Conservation (phyloP, 495 filamentous ascomycete genomes). For the Beverwykella pulmonaria region DNA sequence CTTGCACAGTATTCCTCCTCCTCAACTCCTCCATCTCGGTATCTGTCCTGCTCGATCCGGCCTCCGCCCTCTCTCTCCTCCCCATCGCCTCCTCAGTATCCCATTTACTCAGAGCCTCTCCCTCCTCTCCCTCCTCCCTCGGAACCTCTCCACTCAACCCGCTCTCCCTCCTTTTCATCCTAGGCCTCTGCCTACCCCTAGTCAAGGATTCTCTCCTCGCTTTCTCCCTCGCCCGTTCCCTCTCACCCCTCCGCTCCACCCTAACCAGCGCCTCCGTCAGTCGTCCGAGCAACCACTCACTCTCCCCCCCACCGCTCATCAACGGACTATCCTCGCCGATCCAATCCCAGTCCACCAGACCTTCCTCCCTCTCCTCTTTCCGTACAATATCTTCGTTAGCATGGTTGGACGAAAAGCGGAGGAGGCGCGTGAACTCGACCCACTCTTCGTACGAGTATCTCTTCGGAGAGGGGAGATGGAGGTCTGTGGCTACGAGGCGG, state of each 20-base stretch:
- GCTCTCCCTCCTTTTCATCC: too few relatives aligned
- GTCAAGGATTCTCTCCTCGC: background rate
- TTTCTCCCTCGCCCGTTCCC: background rate
- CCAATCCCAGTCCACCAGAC: conserved; percentile 68
- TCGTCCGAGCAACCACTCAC: conserved; percentile 63
- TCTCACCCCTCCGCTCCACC: conserved; percentile 15
- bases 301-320: conserved; percentile 58
- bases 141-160: too few relatives aligned
- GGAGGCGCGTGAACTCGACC: conserved; percentile 63
- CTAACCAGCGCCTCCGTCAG: conserved; percentile 62
- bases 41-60: too few relatives aligned
- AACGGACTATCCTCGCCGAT: conserved; percentile 66
- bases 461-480: conserved; percentile 47
- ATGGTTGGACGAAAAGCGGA: conserved; percentile 42
- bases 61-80: background rate
- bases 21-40: too few relatives aligned
- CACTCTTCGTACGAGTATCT: conserved; percentile 66
- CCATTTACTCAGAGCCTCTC: background rate
- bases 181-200: too few relatives aligned
- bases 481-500: conserved; percentile 53
- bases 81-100: too few relatives aligned
- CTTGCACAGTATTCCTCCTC: too few relatives aligned
- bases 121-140: too few relatives aligned
- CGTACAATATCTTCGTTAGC: background rate
- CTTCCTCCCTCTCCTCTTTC: conserved; percentile 55